These are phyloP conservation scores for Lecanoromycetidae sp. DNA, from an alignment of 2,329 filamentous ascomycete genomes.

Conservation along the genomic window DNA sequence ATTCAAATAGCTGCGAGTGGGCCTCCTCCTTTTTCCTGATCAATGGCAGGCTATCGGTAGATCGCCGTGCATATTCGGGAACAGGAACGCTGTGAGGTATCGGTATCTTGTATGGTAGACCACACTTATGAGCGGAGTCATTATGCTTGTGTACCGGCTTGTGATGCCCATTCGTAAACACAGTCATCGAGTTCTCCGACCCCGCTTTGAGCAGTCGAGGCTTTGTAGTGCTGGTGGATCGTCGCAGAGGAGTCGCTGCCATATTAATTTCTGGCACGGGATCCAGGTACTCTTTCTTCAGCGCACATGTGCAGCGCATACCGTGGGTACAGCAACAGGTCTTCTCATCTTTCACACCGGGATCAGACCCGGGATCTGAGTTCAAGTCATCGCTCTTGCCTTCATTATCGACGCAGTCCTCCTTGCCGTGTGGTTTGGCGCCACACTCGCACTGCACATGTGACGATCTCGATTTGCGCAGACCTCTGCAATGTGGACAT, in stretches of 20 bases:
- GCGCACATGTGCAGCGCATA: constrained; percentile 47
- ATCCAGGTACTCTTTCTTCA: constrained; percentile 47
- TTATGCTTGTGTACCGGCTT: constrained; percentile 54
- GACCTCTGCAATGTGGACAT: constrained; percentile 89
- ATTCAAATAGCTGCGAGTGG: constrained; percentile 23
- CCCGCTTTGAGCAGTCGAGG: constrained; percentile 45
- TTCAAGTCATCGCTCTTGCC: constrained; percentile 28
- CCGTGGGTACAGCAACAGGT: constrained; percentile 43
- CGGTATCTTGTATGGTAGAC: constrained; percentile 51
- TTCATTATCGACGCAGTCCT: constrained; percentile 25
- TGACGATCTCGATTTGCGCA: constrained; percentile 89
- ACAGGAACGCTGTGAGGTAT: constrained; percentile 40
- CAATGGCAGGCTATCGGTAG: constrained; percentile 40
- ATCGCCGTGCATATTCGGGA: constrained; percentile 37
- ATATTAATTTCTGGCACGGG: constrained; percentile 37
- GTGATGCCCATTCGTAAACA: constrained; percentile 53
- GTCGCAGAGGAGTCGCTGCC: constrained; percentile 32
- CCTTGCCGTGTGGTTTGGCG: constrained; percentile 51
- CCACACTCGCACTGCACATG: constrained; percentile 96
- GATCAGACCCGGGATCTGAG: constrained; percentile 10
- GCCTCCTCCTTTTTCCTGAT: constrained; percentile 24
- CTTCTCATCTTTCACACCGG: constrained; percentile 18
- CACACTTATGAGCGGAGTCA: constrained; percentile 50
- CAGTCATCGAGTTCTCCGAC: constrained; percentile 47
- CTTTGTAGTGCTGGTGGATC: constrained; percentile 33